A percentile compares a stretch with the other conserved stretches of the same genome.
phyloP scores from a whole-genome alignment of 306 rosid species.

The Castanospermum australe region DNA sequence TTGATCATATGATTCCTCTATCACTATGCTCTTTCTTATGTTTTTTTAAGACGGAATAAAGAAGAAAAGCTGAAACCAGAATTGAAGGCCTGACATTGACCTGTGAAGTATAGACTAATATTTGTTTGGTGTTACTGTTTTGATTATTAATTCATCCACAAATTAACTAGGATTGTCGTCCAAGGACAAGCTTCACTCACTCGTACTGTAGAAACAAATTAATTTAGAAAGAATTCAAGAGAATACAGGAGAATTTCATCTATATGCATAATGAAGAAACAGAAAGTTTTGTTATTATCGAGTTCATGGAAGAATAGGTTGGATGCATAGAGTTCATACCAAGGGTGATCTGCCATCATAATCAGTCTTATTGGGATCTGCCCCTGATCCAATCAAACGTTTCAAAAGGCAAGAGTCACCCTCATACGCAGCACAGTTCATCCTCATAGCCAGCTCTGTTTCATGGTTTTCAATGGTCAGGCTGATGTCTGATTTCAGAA shows the following conservation, averaged over 20 bases:
- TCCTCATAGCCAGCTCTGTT: constrained; percentile 52
- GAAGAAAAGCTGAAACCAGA: neutral
- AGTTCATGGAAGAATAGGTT: neutral
- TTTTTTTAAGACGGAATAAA: neutral
- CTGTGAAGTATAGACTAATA: neutral
- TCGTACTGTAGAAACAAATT: neutral
- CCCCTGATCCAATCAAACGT: constrained; percentile 58
- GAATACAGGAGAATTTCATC: neutral
- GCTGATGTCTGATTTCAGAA: constrained; percentile 56
- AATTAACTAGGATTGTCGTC: neutral
- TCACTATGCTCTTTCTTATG: neutral
- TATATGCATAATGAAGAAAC: neutral
- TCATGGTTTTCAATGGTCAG: constrained; percentile 47
- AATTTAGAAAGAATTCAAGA: neutral
- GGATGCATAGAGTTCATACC: constrained; percentile 38
- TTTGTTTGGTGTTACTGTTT: neutral
- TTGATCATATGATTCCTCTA: neutral
- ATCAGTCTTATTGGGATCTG: constrained; percentile 61
- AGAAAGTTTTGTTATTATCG: neutral
- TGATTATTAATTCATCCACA: neutral
- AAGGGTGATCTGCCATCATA: constrained; percentile 72
- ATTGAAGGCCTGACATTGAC: neutral
- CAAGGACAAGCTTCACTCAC: neutral
- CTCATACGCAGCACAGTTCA: constrained; percentile 57
- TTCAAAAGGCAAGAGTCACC: constrained; percentile 52